These are phyloP conservation scores for Telfairia occidentalis DNA, from an alignment of 331 rosid genomes.

Conservation along the genomic window DNA sequence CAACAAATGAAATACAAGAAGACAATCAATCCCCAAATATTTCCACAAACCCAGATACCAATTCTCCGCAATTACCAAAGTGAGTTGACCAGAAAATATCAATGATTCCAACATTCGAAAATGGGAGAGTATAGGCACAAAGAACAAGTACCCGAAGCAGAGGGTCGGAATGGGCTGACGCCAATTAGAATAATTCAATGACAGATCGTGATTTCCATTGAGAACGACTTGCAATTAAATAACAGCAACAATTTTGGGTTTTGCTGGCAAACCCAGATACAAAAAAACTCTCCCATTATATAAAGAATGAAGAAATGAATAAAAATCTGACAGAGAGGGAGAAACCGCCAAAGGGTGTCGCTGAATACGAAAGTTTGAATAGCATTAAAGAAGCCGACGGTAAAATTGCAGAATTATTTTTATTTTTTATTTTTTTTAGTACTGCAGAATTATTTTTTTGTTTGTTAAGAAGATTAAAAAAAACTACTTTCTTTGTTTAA, in stretches of 20 bases:
- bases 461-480: not conserved
- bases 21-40: not conserved
- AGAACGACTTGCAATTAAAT: not conserved
- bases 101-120: not conserved
- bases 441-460: not conserved
- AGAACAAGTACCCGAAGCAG: not conserved
- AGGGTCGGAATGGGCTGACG: not conserved
- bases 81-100: not conserved
- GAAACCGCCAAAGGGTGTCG: constrained; percentile 7
- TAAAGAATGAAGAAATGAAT: constrained; percentile 3
- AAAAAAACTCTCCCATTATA: not conserved
- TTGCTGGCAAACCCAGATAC: constrained; percentile 5
- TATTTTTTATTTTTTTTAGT: no score
- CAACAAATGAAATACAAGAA: not conserved
- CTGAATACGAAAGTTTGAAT: not conserved
- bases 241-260: not conserved
- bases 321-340: not conserved
- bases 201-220: constrained; percentile 3
- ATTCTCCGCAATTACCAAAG: not conserved
- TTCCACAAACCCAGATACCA: not conserved
- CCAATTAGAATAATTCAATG: not conserved
- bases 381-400: not conserved
- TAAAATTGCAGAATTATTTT: not conserved
- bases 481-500: not conserved
- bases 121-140: not conserved